Evolutionary conservation across 2,329 filamentous ascomycete genomes (phyloP).

Genomic region (Hypoxylon sp.): DNA sequence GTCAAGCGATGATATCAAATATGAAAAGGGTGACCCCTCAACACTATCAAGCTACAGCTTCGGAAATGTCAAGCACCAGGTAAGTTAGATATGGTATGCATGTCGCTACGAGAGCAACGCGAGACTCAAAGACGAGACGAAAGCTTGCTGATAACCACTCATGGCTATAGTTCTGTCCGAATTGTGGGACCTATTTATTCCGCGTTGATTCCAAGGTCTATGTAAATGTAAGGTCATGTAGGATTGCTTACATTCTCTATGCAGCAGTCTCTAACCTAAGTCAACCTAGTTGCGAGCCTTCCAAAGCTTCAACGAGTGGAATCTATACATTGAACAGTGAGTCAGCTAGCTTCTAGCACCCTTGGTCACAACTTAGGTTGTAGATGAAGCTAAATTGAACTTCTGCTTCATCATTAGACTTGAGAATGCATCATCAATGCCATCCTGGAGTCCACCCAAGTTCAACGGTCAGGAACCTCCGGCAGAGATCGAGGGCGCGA

Average conservation of each 20-base stretch:
- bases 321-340: conserved; percentile 55
- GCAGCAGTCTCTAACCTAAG: background rate
- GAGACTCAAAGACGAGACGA: no score
- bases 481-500: conserved; percentile 54
- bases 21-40: conserved; percentile 61
- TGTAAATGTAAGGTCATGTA: conserved; percentile 51
- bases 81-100: conserved; percentile 33
- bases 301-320: conserved; percentile 59
- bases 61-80: conserved; percentile 59
- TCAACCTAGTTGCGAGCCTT: conserved; percentile 56
- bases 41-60: conserved; percentile 62
- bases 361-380: background rate
- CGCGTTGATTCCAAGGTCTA: conserved; percentile 22
- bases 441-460: conserved; percentile 52
- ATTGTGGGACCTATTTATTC: conserved; percentile 62
- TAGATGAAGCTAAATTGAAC: conserved; percentile 1
- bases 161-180: conserved; percentile 63
- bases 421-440: conserved; percentile 54
- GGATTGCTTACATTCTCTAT: background rate
- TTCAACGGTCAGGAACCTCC: conserved; percentile 59
- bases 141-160: background rate
- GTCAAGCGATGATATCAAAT: conserved; percentile 52
- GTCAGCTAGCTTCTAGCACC: conserved; percentile 20
- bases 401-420: conserved; percentile 48
- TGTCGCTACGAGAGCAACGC: no score